Evolutionary conservation across 257 asterid genomes (phyloP).

Genomic region (Fraxinus anomala): DNA sequence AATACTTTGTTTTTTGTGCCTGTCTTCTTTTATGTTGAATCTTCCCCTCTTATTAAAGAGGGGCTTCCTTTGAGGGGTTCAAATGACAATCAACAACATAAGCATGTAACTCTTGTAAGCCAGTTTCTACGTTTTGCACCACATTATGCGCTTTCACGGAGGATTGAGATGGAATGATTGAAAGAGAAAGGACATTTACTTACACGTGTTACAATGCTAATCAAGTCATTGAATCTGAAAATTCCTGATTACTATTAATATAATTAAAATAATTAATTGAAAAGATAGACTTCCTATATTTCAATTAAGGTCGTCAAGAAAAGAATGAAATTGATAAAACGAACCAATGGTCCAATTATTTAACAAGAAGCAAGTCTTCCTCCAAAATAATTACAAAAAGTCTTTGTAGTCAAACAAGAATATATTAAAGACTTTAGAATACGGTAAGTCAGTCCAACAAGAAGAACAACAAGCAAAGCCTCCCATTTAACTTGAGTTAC

Average conservation of each 20-base stretch:
- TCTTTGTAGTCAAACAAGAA: background rate
- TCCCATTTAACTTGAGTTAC: background rate
- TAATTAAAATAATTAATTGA: background rate
- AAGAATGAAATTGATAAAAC: background rate
- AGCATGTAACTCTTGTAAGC: background rate
- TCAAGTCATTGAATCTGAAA: background rate
- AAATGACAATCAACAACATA: background rate
- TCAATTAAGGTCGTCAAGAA: background rate
- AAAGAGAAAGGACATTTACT: background rate
- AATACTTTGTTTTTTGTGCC: background rate
- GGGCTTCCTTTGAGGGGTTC: background rate
- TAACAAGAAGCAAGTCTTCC: slow-evolving; percentile 9
- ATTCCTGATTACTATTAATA: background rate
- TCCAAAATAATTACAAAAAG: background rate
- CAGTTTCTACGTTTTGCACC: slow-evolving; percentile 1
- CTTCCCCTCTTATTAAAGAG: background rate
- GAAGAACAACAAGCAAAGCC: background rate
- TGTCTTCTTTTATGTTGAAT: background rate
- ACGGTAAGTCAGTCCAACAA: background rate
- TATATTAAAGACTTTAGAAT: background rate
- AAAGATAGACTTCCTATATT: background rate
- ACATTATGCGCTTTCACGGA: background rate
- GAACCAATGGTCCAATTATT: background rate
- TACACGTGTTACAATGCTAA: background rate
- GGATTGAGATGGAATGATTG: background rate